Evolutionary conservation across 495 filamentous ascomycete species (phyloP).

Genomic region (Lepidopterella palustris): DNA sequence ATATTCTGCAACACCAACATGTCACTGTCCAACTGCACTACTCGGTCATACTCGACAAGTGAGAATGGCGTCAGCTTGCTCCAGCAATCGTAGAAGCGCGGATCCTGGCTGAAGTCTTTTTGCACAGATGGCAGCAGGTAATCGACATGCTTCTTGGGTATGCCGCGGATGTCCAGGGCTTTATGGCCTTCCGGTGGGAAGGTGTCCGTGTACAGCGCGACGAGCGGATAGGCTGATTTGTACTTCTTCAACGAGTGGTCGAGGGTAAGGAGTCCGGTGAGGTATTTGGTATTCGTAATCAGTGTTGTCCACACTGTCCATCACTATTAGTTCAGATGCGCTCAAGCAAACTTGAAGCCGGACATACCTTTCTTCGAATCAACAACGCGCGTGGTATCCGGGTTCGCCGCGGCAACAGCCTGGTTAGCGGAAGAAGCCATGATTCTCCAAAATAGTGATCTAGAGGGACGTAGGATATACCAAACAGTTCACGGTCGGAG

Average conservation of each 20-base stretch:
- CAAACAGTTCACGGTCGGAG: not conserved
- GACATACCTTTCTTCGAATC: slow-evolving; percentile 31
- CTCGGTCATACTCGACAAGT: slow-evolving; percentile 60
- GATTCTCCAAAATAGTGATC: not conserved
- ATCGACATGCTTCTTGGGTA: slow-evolving; percentile 53
- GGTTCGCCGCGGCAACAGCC: slow-evolving; percentile 11
- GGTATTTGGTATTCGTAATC: slow-evolving; percentile 69
- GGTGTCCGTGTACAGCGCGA: slow-evolving; percentile 70
- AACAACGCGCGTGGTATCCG: slow-evolving; percentile 24
- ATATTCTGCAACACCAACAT: slow-evolving; percentile 74
- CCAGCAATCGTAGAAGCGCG: slow-evolving; percentile 79
- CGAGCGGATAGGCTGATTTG: slow-evolving; percentile 58
- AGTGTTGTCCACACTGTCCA: slow-evolving; percentile 68
- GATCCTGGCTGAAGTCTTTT: slow-evolving; percentile 57
- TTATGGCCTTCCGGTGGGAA: slow-evolving; percentile 56
- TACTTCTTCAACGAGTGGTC: slow-evolving; percentile 57
- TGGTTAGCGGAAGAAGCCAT: not conserved
- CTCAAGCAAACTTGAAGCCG: not conserved
- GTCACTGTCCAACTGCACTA: slow-evolving; percentile 78
- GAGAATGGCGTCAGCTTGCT: slow-evolving; percentile 73
- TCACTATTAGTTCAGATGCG: not conserved
- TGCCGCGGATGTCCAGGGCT: slow-evolving; percentile 57
- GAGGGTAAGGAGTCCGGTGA: slow-evolving; percentile 65
- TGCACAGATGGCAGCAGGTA: slow-evolving; percentile 54
- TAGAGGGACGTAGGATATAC: not conserved